Evolutionary conservation across 1,284 basidiomycete species (phyloP).

Genomic region (Cryptococcus deneoformans): DNA sequence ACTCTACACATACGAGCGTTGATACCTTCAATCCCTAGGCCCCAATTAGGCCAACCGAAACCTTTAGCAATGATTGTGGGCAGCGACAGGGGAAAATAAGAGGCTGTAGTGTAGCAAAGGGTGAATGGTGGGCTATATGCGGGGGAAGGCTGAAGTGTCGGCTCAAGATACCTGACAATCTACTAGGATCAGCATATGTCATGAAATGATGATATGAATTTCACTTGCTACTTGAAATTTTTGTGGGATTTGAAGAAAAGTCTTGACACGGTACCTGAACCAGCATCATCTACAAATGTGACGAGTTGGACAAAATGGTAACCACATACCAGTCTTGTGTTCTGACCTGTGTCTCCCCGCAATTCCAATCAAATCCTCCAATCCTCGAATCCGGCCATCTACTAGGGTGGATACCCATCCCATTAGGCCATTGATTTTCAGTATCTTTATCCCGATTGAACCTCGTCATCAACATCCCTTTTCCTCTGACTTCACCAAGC

Average conservation of each 20-base stretch:
- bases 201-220: background rate
- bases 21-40: slow-evolving; percentile 74
- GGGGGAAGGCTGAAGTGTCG: slow-evolving; percentile 9
- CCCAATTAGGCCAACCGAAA: slow-evolving; percentile 69
- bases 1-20: slow-evolving; percentile 69
- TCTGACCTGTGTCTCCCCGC: slow-evolving; percentile 57
- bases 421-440: slow-evolving; percentile 49
- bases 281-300: too few relatives aligned
- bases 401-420: slow-evolving; percentile 75
- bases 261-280: slow-evolving; percentile 60
- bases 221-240: slow-evolving; percentile 58
- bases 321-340: slow-evolving; percentile 68
- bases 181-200: background rate
- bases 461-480: slow-evolving; percentile 74
- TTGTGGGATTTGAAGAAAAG: slow-evolving; percentile 73
- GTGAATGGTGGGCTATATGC: slow-evolving; percentile 57
- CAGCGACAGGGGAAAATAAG: slow-evolving; percentile 71
- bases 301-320: too few relatives aligned
- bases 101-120: slow-evolving; percentile 74
- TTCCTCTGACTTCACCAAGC: slow-evolving; percentile 77
- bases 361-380: slow-evolving; percentile 68
- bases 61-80: slow-evolving; percentile 72
- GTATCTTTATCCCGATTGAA: slow-evolving; percentile 61
- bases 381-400: slow-evolving; percentile 74
- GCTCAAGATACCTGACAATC: slow-evolving; percentile 17